Evolutionary conservation across 305 asterid species (phyloP).

Genomic region (Fraxinus platypoda): DNA sequence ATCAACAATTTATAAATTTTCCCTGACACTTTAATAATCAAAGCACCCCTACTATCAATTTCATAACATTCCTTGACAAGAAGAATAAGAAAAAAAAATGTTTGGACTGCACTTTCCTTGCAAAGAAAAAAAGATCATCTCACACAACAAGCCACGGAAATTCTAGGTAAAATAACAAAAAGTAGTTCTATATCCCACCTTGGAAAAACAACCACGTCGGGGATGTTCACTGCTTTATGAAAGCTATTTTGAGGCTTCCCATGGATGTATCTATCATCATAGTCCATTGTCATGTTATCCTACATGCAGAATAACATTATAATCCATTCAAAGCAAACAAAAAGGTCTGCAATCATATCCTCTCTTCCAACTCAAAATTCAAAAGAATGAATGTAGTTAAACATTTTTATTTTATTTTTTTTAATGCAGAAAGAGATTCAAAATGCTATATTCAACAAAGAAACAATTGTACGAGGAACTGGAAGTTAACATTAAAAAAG

Average conservation of each 20-base stretch:
- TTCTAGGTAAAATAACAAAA: slow-evolving; percentile 6
- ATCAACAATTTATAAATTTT: background rate
- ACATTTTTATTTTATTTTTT: background rate
- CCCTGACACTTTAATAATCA: background rate
- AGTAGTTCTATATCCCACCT: slow-evolving; percentile 38
- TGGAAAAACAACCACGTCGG: slow-evolving; percentile 86
- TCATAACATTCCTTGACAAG: background rate
- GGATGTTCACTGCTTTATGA: slow-evolving; percentile 83
- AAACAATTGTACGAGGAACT: background rate
- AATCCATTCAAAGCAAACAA: slow-evolving; percentile 6
- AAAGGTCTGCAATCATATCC: background rate
- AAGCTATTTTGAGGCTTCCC: slow-evolving; percentile 98
- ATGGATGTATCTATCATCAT: slow-evolving; percentile 82
- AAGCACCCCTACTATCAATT: background rate
- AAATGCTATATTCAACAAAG: background rate
- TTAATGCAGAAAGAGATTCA: background rate
- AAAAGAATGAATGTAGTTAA: background rate
- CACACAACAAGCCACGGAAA: background rate
- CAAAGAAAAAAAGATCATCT: background rate
- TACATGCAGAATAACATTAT: slow-evolving; percentile 28
- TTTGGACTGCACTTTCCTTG: background rate
- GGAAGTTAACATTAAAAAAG: background rate
- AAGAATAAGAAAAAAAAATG: background rate
- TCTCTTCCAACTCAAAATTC: slow-evolving; percentile 1
- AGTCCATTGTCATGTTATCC: slow-evolving; percentile 78